These are phyloP conservation scores for Sesbania bispinosa DNA, from an alignment of 306 rosid genomes.

Conservation along the genomic window DNA sequence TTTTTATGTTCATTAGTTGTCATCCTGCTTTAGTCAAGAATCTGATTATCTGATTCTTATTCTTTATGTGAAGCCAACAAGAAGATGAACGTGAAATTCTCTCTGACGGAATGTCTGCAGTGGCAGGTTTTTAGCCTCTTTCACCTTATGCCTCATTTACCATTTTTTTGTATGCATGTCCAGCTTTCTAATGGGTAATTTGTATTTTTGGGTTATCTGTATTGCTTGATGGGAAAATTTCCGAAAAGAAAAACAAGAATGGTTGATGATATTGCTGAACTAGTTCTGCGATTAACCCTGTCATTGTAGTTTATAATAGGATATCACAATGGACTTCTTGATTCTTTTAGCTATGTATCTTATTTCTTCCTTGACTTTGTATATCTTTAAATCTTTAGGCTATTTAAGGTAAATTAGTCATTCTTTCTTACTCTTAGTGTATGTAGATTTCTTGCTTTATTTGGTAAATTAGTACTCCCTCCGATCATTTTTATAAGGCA, in stretches of 20 bases:
- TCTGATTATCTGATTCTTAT: conserved; percentile 38
- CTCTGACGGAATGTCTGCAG: conserved; percentile 47
- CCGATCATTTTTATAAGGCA: too few species aligned
- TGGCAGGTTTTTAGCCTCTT: conserved; percentile 62
- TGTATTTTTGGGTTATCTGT: neutral
- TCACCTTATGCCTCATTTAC: too few species aligned
- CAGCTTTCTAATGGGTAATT: neutral
- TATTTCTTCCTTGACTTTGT: neutral
- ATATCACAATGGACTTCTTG: neutral
- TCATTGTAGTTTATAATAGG: neutral
- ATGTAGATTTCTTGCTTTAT: neutral
- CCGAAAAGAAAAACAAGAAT: neutral
- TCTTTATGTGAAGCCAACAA: conserved; percentile 48
- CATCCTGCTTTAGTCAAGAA: conserved; percentile 19
- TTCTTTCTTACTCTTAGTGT: neutral
- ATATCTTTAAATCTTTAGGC: neutral
- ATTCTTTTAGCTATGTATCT: neutral
- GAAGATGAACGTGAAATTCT: conserved; percentile 55
- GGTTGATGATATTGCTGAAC: conserved; percentile 8
- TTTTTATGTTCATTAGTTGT: conserved; percentile 3
- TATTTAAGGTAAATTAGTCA: neutral
- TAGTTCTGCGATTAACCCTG: neutral
- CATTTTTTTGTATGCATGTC: neutral
- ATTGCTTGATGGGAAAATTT: conserved; percentile 1
- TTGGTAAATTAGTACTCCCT: too few species aligned